Percentiles rank a stretch among this genome's conserved stretches.
phyloP scores from a whole-genome alignment of 257 asterid genomes.

The Galeopsis tetrahit region DNA sequence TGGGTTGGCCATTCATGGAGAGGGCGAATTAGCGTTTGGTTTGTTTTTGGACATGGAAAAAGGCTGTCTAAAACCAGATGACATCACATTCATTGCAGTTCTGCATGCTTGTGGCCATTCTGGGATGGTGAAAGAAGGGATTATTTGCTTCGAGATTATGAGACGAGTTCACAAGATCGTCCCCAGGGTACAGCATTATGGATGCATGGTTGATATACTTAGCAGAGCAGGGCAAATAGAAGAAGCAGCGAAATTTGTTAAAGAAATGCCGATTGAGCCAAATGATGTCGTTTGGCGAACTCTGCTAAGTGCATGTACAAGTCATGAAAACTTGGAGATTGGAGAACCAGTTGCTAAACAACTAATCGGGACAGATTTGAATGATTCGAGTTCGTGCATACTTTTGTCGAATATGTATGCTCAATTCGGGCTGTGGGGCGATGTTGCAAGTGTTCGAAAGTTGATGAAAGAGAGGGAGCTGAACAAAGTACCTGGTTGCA shows the following conservation, averaged over 20 bases:
- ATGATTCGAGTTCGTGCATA: conserved; percentile 67
- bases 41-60: conserved; percentile 75
- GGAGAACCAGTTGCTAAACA: conserved; percentile 67
- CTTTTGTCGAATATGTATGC: conserved; percentile 82
- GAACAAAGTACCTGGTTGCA: conserved; percentile 74
- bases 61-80: conserved; percentile 61
- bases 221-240: conserved; percentile 70
- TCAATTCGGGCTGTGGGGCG: conserved; percentile 69
- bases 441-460: conserved; percentile 57
- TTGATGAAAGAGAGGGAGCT: conserved; percentile 67
- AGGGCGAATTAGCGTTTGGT: conserved; percentile 69
- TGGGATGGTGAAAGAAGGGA: conserved; percentile 87
- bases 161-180: conserved; percentile 60
- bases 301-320: conserved; percentile 67
- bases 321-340: conserved; percentile 50
- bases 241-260: conserved; percentile 63
- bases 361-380: conserved; percentile 47
- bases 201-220: conserved; percentile 84
- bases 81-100: conserved; percentile 69
- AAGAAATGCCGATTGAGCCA: conserved; percentile 77
- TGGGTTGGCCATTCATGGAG: conserved; percentile 82
- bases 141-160: conserved; percentile 74
- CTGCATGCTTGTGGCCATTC: conserved; percentile 86
- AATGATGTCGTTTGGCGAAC: conserved; percentile 75
- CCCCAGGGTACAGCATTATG: conserved; percentile 81